These are phyloP conservation scores for Moricandia moricandioides DNA, from an alignment of 345 rosid species.

Conservation along the genomic window DNA sequence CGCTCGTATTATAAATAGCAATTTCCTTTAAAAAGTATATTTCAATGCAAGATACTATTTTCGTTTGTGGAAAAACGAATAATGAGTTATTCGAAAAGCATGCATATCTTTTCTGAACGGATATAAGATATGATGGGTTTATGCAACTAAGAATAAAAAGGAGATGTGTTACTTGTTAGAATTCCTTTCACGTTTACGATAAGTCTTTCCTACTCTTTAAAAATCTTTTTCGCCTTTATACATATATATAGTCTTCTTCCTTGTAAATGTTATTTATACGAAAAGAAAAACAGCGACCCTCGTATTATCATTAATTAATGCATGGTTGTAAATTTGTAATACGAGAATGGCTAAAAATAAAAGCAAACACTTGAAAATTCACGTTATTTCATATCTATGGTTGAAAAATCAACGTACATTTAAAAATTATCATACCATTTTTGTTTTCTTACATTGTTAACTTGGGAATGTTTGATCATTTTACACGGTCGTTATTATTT, in stretches of 20 bases:
- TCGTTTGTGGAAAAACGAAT: not conserved
- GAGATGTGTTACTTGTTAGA: conserved; percentile 33
- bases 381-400: not conserved
- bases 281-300: conserved; percentile 18
- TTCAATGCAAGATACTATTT: not conserved
- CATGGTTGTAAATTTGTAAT: not conserved
- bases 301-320: not conserved
- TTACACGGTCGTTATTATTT: not conserved
- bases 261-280: conserved; percentile 6
- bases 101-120: not conserved
- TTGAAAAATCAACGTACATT: not conserved
- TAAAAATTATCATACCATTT: not conserved
- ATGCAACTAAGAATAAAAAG: conserved; percentile 9
- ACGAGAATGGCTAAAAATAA: not conserved
- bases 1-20: not conserved
- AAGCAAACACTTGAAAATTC: not conserved
- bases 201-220: conserved; percentile 25
- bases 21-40: not conserved
- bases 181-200: conserved; percentile 33
- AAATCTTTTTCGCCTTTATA: conserved; percentile 7
- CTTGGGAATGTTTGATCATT: not conserved
- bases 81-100: not conserved
- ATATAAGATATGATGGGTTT: not conserved
- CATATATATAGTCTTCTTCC: not conserved
- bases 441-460: not conserved